Evolutionary conservation across 441 rosid genomes (phyloP).

Genomic region (Euphorbia corollata): DNA sequence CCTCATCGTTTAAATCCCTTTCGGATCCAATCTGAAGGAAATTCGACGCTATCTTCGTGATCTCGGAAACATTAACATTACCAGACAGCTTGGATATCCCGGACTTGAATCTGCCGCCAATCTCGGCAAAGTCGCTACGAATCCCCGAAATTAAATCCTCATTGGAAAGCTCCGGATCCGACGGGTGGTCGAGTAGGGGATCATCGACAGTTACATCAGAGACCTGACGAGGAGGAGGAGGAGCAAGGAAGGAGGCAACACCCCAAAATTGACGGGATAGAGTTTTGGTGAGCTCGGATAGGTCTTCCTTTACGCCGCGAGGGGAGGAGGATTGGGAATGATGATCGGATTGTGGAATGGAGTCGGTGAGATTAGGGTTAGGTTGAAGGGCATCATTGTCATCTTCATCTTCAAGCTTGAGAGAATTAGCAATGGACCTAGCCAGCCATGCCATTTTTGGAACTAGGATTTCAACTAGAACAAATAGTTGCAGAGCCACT

Average conservation of each 20-base stretch:
- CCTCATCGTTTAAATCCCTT: constrained; percentile 27
- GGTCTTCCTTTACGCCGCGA: constrained; percentile 82
- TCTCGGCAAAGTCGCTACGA: constrained; percentile 83
- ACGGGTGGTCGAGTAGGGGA: constrained; percentile 19
- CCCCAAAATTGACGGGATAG: constrained; percentile 87
- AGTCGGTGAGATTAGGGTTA: constrained; percentile 10
- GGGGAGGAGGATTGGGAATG: constrained; percentile 29
- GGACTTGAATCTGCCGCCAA: constrained; percentile 65
- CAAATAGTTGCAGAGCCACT: constrained; percentile 7
- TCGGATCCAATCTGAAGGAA: constrained; percentile 63
- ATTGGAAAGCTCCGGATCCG: constrained; percentile 29
- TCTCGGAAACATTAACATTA: constrained; percentile 62
- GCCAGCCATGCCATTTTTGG: constrained; percentile 78
- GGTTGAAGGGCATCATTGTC: constrained; percentile 26
- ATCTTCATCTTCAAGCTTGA: constrained; percentile 68
- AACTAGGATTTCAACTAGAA: not conserved
- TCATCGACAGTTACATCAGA: constrained; percentile 18
- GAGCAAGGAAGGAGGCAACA: constrained; percentile 90
- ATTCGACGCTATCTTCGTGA: constrained; percentile 79
- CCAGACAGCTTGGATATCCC: constrained; percentile 75
- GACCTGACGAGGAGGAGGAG: constrained; percentile 42
- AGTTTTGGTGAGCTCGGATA: constrained; percentile 76
- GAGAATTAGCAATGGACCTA: constrained; percentile 76
- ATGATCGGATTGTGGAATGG: constrained; percentile 19
- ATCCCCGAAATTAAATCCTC: constrained; percentile 56